Evolutionary conservation across 352 stramenopile genomes (phyloP), one percentile per base, ranked within the genome.

Genomic region (Globisporangium irregulare): DNA sequence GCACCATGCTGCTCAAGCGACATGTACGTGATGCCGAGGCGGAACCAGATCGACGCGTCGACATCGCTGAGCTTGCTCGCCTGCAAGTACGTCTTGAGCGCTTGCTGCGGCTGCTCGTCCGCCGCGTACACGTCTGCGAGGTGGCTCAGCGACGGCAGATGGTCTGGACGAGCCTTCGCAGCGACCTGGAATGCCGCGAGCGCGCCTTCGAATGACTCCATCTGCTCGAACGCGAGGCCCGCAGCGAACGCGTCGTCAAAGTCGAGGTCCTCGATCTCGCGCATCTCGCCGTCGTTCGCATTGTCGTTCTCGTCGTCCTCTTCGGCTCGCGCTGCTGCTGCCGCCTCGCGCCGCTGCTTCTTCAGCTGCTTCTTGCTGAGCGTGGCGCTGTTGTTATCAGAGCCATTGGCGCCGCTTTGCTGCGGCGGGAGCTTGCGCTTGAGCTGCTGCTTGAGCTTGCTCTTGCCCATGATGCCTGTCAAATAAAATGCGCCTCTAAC

Each of bases 211-310:
- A 81, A 72, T 0, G 77, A 78, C 54, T 76, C 72, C 12, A 92
- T 66, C 67, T 92, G 80, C 64, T 90, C 73, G 50, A 92, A 91
- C 29, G 84, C 82, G 38, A 87, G 68, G 14, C 84, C 84, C n/a
- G 82, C 80, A 9, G 78, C 75, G 27, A 92, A 74, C 8, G 82
- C 81, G 64, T 92, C 81, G 25, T 81, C 74, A 46, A 90, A 90
- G 63, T 67, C 62, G 38, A 92, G 72, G 27, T 73, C 71, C n/a
- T 74, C 72, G 55, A 87, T 79, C 60, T 87, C 68, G 24, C 46
- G 60, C 46, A 73, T 22, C 68, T 73, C 68, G 0, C 66, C 59
- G n/a, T 78, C 69, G 14, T 56, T 64, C 18, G 66, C 58, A 22
- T 78, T 66, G 38, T 76, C 58, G 20, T 78, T 46, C 12, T 6